Base-by-base conservation (phyloP, 2,329 filamentous ascomycete species). In the Emericellopsis atlantica region DNA sequence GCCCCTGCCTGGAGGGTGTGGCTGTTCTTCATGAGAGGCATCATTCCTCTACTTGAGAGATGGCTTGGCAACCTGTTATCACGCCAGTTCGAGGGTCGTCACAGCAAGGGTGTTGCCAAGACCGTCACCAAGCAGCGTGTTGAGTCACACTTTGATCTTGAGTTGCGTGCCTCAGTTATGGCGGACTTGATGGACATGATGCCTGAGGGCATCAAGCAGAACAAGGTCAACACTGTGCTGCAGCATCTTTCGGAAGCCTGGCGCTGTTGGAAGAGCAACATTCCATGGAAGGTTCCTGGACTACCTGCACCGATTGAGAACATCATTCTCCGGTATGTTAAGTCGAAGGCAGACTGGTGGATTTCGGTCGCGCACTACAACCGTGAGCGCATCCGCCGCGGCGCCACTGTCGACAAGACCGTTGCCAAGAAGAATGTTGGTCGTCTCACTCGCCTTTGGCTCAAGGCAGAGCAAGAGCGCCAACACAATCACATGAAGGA, bases 401-500 rank as follows among this genome's bases (percentile, higher is more conserved):
- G 92, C 56, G 93, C 92, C 3, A 98, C 92, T 2, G 92, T 98
- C 11, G 92, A 98, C 60, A 98, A 98, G 70, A 98, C 92, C 4
- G 93, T 98, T 22, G 92, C 92, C 4, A 98, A 98, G 76, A 98
- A 98, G 75, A 98, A 98, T 50, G 72, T 98, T 46, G 92, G 92
- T 44, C 85, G 92, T 51, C 69, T 98, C 49, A 98, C 92, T 14
- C 80, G 92, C 58, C 68, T 98, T 29, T 98, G 92, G 92, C 72
- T 98, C 45, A 98, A 98, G 70, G 84, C 92, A 18, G 92, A 98
- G 66, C 92, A 98, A 64, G 92, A 98, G 62, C 76, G 93, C 44
- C 92, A 98, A 59, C 92, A 98, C 69, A 98, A 98, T 57, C 95
- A 98, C 64, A 88, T 96, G 79, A 98, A 98, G 66, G 93, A 98